Base-by-base conservation (phyloP, 2,329 filamentous ascomycete genomes). In the Aureobasidium namibiae region DNA sequence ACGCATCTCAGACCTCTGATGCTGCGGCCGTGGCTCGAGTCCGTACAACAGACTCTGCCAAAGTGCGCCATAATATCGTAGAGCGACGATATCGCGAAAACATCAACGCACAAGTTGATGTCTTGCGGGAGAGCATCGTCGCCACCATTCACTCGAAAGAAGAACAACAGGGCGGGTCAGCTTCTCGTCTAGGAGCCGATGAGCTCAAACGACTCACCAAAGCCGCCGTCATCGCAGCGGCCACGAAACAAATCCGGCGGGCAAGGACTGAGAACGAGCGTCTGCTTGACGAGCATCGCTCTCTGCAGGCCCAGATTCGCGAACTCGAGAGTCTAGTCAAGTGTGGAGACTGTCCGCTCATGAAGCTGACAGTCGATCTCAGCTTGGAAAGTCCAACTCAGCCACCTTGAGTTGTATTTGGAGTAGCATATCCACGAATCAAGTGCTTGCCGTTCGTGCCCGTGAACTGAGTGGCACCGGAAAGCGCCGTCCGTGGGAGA, bases 71-170 rank as follows among this genome's bases (percentile, higher is more conserved):
- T 67, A 77, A 76, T 56, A 73, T 76, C 61, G 74, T 77, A 56
- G 75, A 77, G 62, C 73, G 74, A 48, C 74, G 76, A 59, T 77
- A 77, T 64, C 74, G 75, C 56, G 74, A 77, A 54, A 76, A 74
- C 4, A 70, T 77, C 50, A 77, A 77, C 66, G 73, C 74, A 1
- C 74, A 76, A 60, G 71, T 77, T 48, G 75, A 77, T 16, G 73
- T 73, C 0, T 67, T 77, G 8, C 70, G 71, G 62, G 61, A 68
- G 61, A 61, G 67, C 62, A 59, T 59, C 8, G 57, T 59, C 23
- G 57, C 57, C 3, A 59, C 57, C 2, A n/a, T 75, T 67, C 62
- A 71, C 49, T 66, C 68, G 14, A 69, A 72, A 1, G 75, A 77
- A 53, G 74, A 76, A 31, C 75, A 77, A 59, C 74, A 77, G 60